Evolutionary conservation across 2,329 filamentous ascomycete genomes (phyloP), one percentile per base, ranked within the genome.

Genomic region (Aspergillus udagawae): DNA sequence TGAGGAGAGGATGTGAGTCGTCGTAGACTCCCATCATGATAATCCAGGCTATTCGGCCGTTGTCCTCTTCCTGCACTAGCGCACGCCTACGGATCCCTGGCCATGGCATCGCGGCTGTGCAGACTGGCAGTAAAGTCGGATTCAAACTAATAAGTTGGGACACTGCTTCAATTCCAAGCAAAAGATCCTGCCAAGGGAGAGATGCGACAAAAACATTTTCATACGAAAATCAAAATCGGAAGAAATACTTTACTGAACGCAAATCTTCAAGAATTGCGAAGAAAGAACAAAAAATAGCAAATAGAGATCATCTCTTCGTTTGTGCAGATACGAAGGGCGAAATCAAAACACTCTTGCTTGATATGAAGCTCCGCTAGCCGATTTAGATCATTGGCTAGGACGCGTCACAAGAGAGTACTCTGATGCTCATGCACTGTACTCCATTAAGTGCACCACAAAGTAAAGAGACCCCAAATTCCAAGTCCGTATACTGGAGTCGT

Each of bases 61-160:
- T 51, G 28, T 47, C 28, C 49, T 44, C 28, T 42, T 60, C 48
- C 38, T 29, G 28, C 48, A 51, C 52, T 56, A 59, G 53, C 60
- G 58, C 61, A 61, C 49, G 54, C 53, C 41, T 52, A 55, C 45
- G 58, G 63, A 61, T 61, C 57, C 60, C 54, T 52, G 51, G 55
- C 52, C 55, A 52, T 60, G 58, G 60, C 53, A 56, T 47, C 52
- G 50, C 49, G 48, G 38, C 53, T 52, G 27, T 55, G 49, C 27
- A 41, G 48, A 48, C 54, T 57, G 51, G 28, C 10, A 14, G 6
- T 42, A 10, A 21, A 20, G 9, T 44, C 8, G 41, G 41, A 44
- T 7, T 21, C 17, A 21, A n/a, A n/a, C n/a, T 10, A 9, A 21
- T 20, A 44, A 21, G 9, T n/a, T 21, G 20, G 7, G 20, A 44